Evolutionary conservation across 176 grass and related monocot species (phyloP), one percentile per base, ranked within the genome.

Genomic region (Zoysia japonica): DNA sequence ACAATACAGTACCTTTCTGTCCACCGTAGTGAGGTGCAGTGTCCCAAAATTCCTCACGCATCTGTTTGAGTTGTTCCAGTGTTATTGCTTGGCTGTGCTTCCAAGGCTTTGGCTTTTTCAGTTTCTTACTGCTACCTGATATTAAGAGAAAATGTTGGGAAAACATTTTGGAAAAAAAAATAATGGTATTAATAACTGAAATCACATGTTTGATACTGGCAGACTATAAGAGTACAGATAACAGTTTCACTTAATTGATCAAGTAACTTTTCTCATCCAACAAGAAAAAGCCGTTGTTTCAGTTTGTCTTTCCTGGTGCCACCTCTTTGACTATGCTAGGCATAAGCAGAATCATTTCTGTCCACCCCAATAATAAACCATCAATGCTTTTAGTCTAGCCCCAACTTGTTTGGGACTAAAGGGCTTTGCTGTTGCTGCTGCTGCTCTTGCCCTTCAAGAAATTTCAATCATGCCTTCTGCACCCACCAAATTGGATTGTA

Each of bases 31-130:
- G 95, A 82, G 94, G 95, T 80, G 92, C 90, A 50, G 92, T 94
- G 17, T 98, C 92, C 95, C 95, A 98, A 76, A 98, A 94, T 87
- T 98, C 95, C 74, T 98, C 95, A 48, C 92, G 90, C 92, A 94
- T 93, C 72, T 86, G 90, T 74, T 73, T 90, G 70, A 98, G 86
- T 36, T 94, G 83, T 81, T 84, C 83, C 11, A 59, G 78, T 0
- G 83, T 94, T 68, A 93, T 91, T 51, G 92, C 69, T 65, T 93
- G 79, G 66, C 75, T 90, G 68, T 98, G 92, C 74, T 91, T 98
- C 92, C 92, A 98, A 57, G 92, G 71, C 72, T 91, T 98, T 46
- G 92, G 78, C 52, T 84, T 93, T 77, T 79, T 87, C 40, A 98
- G 80, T 84, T 90, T 94, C 83, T 92, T 98, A 78, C 83, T 84